Percentiles rank a stretch among this genome's conserved stretches.
These are phyloP conservation scores for Chlorella vulgaris DNA, from an alignment of 139 green algal genomes.

Conservation along the genomic window DNA sequence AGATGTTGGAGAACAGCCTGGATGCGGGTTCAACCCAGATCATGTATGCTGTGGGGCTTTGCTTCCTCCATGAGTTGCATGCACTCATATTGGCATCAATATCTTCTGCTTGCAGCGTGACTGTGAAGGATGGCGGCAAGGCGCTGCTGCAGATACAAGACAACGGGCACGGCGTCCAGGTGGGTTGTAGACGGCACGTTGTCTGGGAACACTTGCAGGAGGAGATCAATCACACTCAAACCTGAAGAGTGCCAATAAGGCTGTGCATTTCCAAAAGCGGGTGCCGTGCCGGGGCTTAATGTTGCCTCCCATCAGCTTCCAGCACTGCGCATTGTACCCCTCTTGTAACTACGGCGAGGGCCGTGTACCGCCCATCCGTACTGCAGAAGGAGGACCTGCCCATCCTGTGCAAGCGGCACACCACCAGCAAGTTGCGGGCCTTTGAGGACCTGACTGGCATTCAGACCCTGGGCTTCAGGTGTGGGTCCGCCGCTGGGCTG, in stretches of 20 bases:
- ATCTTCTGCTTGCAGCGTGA: slow-evolving; percentile 48
- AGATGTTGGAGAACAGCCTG: slow-evolving; percentile 97
- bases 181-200: slow-evolving; percentile 24
- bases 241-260: too few relatives aligned
- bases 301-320: too few relatives aligned
- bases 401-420: slow-evolving; percentile 87
- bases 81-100: slow-evolving; percentile 12
- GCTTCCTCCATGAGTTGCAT: not conserved
- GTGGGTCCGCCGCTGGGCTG: not conserved
- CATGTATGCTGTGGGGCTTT: not conserved
- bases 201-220: not conserved
- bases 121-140: slow-evolving; percentile 91
- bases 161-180: slow-evolving; percentile 89
- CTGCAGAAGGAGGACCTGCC: slow-evolving; percentile 82
- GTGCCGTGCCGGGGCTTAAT: too few relatives aligned
- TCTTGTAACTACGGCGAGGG: not conserved
- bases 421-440: slow-evolving; percentile 91
- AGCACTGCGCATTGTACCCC: too few relatives aligned
- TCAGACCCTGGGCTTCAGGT: slow-evolving; percentile 24
- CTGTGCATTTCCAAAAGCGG: too few relatives aligned
- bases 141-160: slow-evolving; percentile 94
- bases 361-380: not conserved
- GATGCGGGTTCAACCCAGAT: slow-evolving; percentile 75
- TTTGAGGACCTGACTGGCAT: slow-evolving; percentile 89
- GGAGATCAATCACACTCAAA: too few relatives aligned